phyloP scores from a whole-genome alignment of 2,329 filamentous ascomycete genomes.

The Neurospora sp. region DNA sequence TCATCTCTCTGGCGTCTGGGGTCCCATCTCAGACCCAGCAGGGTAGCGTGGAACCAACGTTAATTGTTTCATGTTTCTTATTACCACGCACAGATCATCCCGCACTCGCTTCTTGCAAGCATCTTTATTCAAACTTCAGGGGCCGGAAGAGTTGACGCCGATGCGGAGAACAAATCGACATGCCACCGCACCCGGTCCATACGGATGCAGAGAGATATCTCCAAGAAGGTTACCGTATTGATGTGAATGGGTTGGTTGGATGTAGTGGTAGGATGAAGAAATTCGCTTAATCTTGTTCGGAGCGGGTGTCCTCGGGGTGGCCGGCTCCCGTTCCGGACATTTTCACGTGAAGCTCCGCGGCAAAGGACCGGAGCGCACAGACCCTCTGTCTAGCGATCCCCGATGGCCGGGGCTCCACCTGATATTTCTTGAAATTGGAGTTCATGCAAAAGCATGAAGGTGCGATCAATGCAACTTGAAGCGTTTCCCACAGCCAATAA shows the following conservation, averaged over 20 bases:
- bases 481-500: neutral
- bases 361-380: neutral
- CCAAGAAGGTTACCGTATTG: neutral
- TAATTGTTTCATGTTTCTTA: conserved; percentile 11
- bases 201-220: neutral
- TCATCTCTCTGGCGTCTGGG: neutral
- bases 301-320: neutral
- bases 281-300: neutral
- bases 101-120: neutral
- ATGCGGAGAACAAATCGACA: neutral
- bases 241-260: neutral
- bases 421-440: neutral
- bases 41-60: conserved; percentile 7
- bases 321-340: neutral
- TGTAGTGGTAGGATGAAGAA: neutral
- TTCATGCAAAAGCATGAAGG: neutral
- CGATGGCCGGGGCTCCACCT: neutral
- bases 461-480: neutral
- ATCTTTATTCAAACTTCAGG: neutral
- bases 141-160: neutral
- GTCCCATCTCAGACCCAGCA: neutral
- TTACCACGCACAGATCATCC: neutral
- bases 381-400: neutral
- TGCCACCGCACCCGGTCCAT: neutral
- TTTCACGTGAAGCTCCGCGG: neutral